Evolutionary conservation across 192 early-diverging fungal species (phyloP).

Genomic region (Phlyctochytrium bullatum): DNA sequence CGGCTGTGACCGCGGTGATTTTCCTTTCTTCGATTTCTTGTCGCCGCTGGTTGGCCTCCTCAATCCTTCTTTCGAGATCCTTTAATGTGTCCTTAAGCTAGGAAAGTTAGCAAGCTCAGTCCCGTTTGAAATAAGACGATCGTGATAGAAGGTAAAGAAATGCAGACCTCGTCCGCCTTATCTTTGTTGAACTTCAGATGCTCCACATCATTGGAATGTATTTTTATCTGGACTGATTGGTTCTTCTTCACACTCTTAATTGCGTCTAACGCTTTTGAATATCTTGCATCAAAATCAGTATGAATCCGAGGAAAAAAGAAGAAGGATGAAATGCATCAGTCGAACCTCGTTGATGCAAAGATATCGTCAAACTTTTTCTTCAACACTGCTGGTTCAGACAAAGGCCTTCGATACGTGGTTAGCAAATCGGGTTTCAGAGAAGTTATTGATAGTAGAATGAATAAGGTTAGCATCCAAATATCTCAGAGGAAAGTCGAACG

Average conservation of each 20-base stretch:
- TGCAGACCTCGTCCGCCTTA: slow-evolving; percentile 66
- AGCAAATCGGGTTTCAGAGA: no score
- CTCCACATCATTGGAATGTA: slow-evolving; percentile 62
- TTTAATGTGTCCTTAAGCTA: no score
- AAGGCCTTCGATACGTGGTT: slow-evolving; percentile 74
- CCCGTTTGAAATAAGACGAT: no score
- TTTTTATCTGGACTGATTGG: slow-evolving; percentile 57
- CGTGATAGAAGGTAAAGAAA: no score
- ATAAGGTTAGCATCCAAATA: no score
- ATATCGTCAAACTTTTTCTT: slow-evolving; percentile 99
- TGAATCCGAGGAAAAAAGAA: background rate
- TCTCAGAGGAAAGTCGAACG: no score
- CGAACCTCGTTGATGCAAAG: slow-evolving; percentile 86
- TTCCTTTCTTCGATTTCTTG: slow-evolving; percentile 7
- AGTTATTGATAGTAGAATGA: no score
- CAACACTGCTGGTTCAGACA: slow-evolving; percentile 77
- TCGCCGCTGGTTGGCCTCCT: no score
- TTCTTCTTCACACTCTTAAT: slow-evolving; percentile 79
- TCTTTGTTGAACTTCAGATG: slow-evolving; percentile 66
- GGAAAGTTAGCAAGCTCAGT: no score
- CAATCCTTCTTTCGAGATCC: no score
- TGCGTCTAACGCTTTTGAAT: slow-evolving; percentile 85
- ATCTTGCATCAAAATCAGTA: slow-evolving; percentile 35
- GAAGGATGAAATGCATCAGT: slow-evolving; percentile 33
- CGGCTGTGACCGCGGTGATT: slow-evolving; percentile 23